Evolutionary conservation across 257 asterid genomes (phyloP), one percentile per base, ranked within the genome.

Genomic region (Solanum bulbocastanum): DNA sequence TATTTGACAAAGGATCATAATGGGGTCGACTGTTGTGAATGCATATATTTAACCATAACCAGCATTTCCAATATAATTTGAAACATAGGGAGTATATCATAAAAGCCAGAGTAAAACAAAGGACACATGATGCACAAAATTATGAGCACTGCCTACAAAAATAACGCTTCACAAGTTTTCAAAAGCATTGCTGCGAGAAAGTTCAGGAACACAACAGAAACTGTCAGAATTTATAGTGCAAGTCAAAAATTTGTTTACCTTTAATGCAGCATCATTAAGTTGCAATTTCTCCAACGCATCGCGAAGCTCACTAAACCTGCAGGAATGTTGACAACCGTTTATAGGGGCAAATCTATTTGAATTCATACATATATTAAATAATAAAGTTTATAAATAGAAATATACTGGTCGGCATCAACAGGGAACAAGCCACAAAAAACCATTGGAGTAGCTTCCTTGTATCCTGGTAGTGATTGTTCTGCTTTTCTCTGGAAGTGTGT

Each of bases 381-480:
- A 71, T n/a, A 49, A 72, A 39, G 16, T 52, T 87, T 85, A 71
- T 87, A 37, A 84, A 71, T 33, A 89, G 92, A 90, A 88, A 65
- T 52, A 88, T 95, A 97, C 99, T 97, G 99, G 93, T 96, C 99
- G 15, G 99, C 98, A 84, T 97, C 99, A 84, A 97, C 91, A 49
- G 99, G 99, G 90, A 97, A 97, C 89, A 97, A 92, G 93, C 99
- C 99, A 90, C 99, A 97, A 89, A 97, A 97, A 88, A 97, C 99
- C 99, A 97, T 95, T 91, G 99, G 99, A 37, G 99, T 97, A 85
- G 93, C 98, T 93, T 96, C 98, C 93, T 95, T 96, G 91, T 97
- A 97, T 91, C 99, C 99, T 33, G 99, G 98, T 85, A 97, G 91
- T 58, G 98, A 97, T 88, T 93, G 90, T 87, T 93, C 94, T 46